Evolutionary conservation across 2,329 filamentous ascomycete species (phyloP).

Genomic region (Tolypocladium sp.): DNA sequence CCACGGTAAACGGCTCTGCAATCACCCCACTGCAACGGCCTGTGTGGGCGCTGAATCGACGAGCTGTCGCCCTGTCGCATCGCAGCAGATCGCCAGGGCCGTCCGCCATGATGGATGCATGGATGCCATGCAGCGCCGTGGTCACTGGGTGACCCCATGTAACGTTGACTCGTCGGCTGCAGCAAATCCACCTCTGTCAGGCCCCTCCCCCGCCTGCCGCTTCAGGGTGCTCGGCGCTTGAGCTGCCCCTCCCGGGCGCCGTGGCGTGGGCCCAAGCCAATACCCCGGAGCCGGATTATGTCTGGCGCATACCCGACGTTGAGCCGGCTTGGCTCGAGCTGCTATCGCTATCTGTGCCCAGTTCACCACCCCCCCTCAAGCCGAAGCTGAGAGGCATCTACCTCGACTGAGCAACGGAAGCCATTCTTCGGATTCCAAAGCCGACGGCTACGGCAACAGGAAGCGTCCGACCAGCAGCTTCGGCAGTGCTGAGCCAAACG

Average conservation of each 20-base stretch:
- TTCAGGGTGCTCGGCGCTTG: background rate
- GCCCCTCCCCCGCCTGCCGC: background rate
- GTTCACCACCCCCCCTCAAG: background rate
- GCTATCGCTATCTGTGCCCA: background rate
- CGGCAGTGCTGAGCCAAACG: background rate
- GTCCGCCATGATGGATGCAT: background rate
- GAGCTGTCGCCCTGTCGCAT: background rate
- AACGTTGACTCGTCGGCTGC: conserved; percentile 7
- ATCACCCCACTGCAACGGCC: background rate
- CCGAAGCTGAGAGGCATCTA: background rate
- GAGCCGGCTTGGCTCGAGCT: background rate
- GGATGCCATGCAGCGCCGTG: background rate
- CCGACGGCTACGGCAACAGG: background rate
- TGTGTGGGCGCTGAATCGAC: background rate
- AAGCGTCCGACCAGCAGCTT: background rate
- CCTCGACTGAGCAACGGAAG: background rate
- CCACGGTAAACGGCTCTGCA: background rate
- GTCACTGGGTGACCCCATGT: conserved; percentile 1
- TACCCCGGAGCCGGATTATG: background rate
- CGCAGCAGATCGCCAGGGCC: background rate
- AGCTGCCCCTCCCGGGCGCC: background rate
- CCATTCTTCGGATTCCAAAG: no score
- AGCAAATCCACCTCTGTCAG: background rate
- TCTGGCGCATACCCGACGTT: background rate
- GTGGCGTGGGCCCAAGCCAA: background rate